Base-by-base conservation (phyloP, 164 flowering plant species). In the Cinnamomum micranthum region DNA sequence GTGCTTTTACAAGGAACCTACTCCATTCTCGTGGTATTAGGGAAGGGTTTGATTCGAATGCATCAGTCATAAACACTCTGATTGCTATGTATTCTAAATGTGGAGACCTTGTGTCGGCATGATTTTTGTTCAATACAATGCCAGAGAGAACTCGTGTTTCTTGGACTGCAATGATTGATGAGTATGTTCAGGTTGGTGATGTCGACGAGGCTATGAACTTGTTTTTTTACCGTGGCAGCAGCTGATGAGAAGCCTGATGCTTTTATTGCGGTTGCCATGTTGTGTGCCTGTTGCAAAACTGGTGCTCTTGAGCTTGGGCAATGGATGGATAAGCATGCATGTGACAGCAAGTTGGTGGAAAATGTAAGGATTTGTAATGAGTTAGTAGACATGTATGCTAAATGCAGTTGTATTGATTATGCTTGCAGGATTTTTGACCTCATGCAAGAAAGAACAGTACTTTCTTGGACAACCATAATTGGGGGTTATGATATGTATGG, bases 401-500 rank as follows among this genome's bases (percentile, higher is more conserved):
- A 91, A 81, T 90, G 91, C 75, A 91, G 92, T 55, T 79, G 83
- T 76, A 74, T 86, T 51, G 41, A 41, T 17, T 76, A 80, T 28
- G 93, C 95, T 74, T 71, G 73, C 50, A 78, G 82, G n/a, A 55
- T 88, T 60, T 91, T 91, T 71, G 63, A 70, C 19, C 31, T 73
- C 41, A 81, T 87, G 85, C 78, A 75, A 11, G 81, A 78, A 51
- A 88, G 59, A 76, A 89, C 82, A 33, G 70, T 86, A 60, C 81
- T 91, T 60, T 85, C 95, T 13, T 86, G 90, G 93, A 91, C 92
- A 25, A 78, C 89, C 14, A 81, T 91, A 86, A 86, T 89, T 23
- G 95, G 90, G 6, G 6, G 60, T 55, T 87, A 74, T 79, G 89
- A 31, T 31, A 6, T 31, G 79, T 84, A 87, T 80, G 93, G 93